Percentiles rank a stretch among this genome's conserved stretches.
phyloP scores from a whole-genome alignment of 352 stramenopile species.

The Elongisporangium prolatum region DNA sequence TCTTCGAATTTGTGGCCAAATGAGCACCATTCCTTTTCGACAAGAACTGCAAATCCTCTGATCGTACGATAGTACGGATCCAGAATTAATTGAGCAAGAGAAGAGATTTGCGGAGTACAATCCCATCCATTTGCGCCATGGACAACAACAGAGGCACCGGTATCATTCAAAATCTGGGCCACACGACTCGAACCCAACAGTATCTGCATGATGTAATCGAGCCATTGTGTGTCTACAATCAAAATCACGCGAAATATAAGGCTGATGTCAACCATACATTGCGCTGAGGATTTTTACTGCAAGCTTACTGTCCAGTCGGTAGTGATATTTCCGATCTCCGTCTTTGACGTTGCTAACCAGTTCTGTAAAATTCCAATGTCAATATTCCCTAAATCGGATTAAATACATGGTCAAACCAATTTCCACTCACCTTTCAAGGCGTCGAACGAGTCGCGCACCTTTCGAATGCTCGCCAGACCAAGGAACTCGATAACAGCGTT shows the following conservation, averaged over 20 bases:
- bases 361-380: conserved; percentile 11
- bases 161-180: conserved; percentile 46
- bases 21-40: conserved; percentile 65
- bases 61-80: conserved; percentile 70
- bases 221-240: conserved; percentile 87
- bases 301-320: conserved; percentile 45
- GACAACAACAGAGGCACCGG: conserved; percentile 51
- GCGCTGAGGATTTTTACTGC: background rate
- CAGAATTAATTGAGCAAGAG: conserved; percentile 52
- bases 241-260: background rate
- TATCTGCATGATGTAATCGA: conserved; percentile 87
- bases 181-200: conserved; percentile 38
- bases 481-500: conserved; percentile 91
- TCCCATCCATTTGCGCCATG: conserved; percentile 68
- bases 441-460: conserved; percentile 90
- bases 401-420: background rate
- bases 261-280: background rate
- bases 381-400: background rate
- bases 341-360: conserved; percentile 47
- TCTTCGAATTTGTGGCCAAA: conserved; percentile 81
- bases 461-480: conserved; percentile 97
- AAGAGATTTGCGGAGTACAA: conserved; percentile 50
- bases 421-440: conserved; percentile 34
- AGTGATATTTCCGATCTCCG: conserved; percentile 59
- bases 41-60: conserved; percentile 47